These are phyloP conservation scores for Geosmithia morbida DNA, from an alignment of 2,329 filamentous ascomycete genomes.

Conservation along the genomic window DNA sequence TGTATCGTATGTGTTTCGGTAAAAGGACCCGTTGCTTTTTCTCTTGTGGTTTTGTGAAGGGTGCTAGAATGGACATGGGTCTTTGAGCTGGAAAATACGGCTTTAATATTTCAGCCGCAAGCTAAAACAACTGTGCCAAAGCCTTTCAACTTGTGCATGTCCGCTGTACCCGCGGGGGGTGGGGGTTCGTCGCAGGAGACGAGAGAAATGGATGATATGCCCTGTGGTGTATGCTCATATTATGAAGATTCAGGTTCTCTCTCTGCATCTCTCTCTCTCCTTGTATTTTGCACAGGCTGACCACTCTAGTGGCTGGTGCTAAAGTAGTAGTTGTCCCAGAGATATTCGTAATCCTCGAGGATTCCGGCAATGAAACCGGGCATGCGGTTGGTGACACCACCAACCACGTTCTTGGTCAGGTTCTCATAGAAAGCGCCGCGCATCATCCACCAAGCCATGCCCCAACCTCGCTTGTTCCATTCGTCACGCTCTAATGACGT, in stretches of 20 bases:
- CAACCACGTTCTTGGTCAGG: constrained; percentile 63
- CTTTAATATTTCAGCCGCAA: not conserved
- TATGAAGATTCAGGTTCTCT: not conserved
- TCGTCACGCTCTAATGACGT: constrained; percentile 85
- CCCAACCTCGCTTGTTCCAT: constrained; percentile 76
- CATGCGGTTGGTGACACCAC: constrained; percentile 59
- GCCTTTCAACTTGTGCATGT: not conserved
- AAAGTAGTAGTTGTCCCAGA: constrained; percentile 98
- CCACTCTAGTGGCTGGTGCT: constrained; percentile 31
- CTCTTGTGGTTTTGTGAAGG: too few relatives aligned
- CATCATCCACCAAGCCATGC: constrained; percentile 91
- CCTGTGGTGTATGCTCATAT: not conserved
- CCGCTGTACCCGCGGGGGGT: not conserved
- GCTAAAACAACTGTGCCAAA: not conserved
- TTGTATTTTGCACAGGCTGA: not conserved
- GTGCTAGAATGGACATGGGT: not conserved
- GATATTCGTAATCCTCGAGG: constrained; percentile 88
- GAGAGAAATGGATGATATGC: too few relatives aligned
- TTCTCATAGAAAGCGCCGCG: constrained; percentile 94
- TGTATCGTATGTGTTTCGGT: not conserved
- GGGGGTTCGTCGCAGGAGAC: too few relatives aligned
- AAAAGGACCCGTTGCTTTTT: not conserved
- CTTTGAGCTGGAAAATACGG: not conserved
- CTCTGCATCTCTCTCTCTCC: not conserved
- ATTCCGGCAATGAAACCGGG: constrained; percentile 73